Evolutionary conservation across 345 rosid species (phyloP), one percentile per base, ranked within the genome.

Genomic region (Eucalyptus polyanthemos): DNA sequence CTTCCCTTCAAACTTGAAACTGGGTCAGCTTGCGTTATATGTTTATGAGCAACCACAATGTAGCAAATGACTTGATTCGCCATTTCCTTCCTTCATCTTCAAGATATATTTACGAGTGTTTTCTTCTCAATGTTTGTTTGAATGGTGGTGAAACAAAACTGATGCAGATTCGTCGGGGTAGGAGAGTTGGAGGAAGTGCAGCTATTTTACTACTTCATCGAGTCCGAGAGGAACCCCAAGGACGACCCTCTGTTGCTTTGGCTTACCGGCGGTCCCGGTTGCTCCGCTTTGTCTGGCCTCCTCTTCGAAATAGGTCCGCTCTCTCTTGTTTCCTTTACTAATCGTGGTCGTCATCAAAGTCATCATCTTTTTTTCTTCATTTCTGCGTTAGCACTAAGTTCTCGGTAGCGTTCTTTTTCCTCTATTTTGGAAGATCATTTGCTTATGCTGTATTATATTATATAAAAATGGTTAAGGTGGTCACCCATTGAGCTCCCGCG

Each of bases 251-350:
- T 92, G 31, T 6, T 92, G 27, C 88, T 89, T 16, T 92, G 93
- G 93, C 76, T 92, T 51, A 72, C 89, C 40, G 93, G 92, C 14
- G 93, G 92, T 21, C 93, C 93, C 14, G 91, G 93, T 8, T 92
- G 92, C 81, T 92, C 92, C 45, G 88, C 13, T 8, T 83, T 92
- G 37, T 89, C 89, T 7, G 91, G 83, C 53, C 87, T 91, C 19
- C 60, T 89, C 22, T 91, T 60, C 65, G 88, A 92, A 67, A 87
- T 69, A 60, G 91, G 93, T 86, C 54, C 25, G 16, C 29, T 60
- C 45, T 54, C 42, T 34, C 14, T 29, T 53, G 16, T 27, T 49
- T 44, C 6, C 9, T 42, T 49, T 29, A 44, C 50, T 24, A 9
- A 4, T 29, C 31, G 16, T 12, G 16, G 50, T 16, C 6, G 86